Evolutionary conservation across 208 protist genomes (phyloP).

Genomic region (Endotrypanum monterogeii): DNA sequence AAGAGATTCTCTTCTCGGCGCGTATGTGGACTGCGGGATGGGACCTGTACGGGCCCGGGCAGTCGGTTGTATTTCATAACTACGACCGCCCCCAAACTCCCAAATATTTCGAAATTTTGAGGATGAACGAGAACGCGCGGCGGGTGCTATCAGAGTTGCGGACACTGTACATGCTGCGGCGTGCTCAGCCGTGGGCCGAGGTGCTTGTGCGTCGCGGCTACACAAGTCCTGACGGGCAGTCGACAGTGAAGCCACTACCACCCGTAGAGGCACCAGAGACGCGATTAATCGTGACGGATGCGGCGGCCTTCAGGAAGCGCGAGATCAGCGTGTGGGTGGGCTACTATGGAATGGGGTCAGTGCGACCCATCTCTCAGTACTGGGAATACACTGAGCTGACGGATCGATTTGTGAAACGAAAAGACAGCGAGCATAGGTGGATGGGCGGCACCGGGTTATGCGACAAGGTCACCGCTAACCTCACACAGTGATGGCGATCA

Average conservation of each 20-base stretch:
- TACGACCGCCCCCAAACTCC: slow-evolving; percentile 61
- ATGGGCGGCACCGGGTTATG: slow-evolving; percentile 54
- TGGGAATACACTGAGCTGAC: slow-evolving; percentile 71
- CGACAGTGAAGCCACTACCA: slow-evolving; percentile 22
- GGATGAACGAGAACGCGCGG: neutral
- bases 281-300: slow-evolving; percentile 45
- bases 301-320: slow-evolving; percentile 32
- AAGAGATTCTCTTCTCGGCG: slow-evolving; percentile 88
- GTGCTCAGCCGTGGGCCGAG: slow-evolving; percentile 49
- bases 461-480: neutral
- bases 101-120: slow-evolving; percentile 46
- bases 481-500: neutral
- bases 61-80: slow-evolving; percentile 82
- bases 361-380: slow-evolving; percentile 51
- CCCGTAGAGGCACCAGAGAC: slow-evolving; percentile 29
- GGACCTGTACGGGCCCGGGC: slow-evolving; percentile 79
- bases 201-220: slow-evolving; percentile 26
- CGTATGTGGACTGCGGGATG: slow-evolving; percentile 90
- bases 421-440: slow-evolving; percentile 70
- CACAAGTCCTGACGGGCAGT: slow-evolving; percentile 12
- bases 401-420: slow-evolving; percentile 56
- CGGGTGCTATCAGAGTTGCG: slow-evolving; percentile 33
- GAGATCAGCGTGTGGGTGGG: slow-evolving; percentile 26
- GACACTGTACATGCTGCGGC: slow-evolving; percentile 54
- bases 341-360: slow-evolving; percentile 66